Evolutionary conservation across 2,329 filamentous ascomycete species (phyloP).

Genomic region (Talaromyces piceae): DNA sequence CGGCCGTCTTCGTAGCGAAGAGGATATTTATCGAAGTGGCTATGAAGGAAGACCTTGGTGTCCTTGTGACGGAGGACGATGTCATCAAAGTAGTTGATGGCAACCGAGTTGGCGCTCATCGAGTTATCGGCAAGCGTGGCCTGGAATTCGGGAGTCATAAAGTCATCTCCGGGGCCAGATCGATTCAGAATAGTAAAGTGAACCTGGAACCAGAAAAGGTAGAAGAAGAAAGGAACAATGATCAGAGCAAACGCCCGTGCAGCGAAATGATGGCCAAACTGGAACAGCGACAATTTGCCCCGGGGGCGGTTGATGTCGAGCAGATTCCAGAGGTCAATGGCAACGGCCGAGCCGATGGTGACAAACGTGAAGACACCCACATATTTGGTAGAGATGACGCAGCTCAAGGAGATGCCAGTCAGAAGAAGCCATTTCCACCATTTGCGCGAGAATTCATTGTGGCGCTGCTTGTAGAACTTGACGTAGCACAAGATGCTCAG

Average conservation of each 20-base stretch:
- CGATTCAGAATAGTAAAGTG: slow-evolving; percentile 84
- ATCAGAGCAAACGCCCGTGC: slow-evolving; percentile 83
- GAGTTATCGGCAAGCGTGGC: slow-evolving; percentile 92
- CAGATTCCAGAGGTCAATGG: slow-evolving; percentile 92
- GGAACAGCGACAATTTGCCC: slow-evolving; percentile 68
- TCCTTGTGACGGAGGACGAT: slow-evolving; percentile 93
- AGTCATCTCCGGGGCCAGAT: slow-evolving; percentile 93
- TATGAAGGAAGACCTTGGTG: slow-evolving; percentile 93
- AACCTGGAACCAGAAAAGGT: slow-evolving; percentile 99
- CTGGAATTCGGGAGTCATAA: slow-evolving; percentile 98
- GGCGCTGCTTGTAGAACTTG: slow-evolving; percentile 93
- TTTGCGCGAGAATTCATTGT: slow-evolving; percentile 82
- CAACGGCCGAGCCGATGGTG: slow-evolving; percentile 87
- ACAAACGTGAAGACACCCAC: slow-evolving; percentile 95
- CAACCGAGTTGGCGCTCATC: slow-evolving; percentile 79
- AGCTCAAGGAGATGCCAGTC: slow-evolving; percentile 89
- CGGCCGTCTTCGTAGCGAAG: slow-evolving; percentile 95
- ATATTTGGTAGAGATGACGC: slow-evolving; percentile 98
- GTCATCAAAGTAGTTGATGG: slow-evolving; percentile 81
- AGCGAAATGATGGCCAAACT: slow-evolving; percentile 82
- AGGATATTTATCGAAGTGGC: slow-evolving; percentile 80
- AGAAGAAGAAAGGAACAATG: slow-evolving; percentile 89
- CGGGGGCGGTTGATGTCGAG: slow-evolving; percentile 79
- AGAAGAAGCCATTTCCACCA: slow-evolving; percentile 99
- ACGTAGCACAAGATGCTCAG: slow-evolving; percentile 90